Percentiles rank a stretch among this genome's conserved stretches.
Evolutionary conservation across 1,139 yeast species (phyloP).

Genomic region (Scheffersomyces segobiensis): DNA sequence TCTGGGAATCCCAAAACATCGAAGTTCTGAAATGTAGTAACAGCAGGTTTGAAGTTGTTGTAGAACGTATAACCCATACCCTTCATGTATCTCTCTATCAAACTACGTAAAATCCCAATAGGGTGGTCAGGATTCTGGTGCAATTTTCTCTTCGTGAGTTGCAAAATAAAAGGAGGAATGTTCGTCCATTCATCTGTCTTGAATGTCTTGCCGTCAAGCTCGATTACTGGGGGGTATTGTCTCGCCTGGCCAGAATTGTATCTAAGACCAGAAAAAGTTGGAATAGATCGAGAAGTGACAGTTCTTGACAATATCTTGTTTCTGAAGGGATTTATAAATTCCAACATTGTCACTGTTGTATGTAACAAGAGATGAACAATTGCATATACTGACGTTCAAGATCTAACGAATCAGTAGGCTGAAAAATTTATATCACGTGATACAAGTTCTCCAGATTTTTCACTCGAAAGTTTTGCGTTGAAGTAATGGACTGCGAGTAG

Average conservation of each 20-base stretch:
- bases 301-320: background rate
- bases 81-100: slow-evolving; percentile 68
- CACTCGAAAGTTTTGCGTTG: too few relatives aligned
- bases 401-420: background rate
- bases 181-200: slow-evolving; percentile 81
- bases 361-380: background rate
- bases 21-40: slow-evolving; percentile 78
- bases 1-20: slow-evolving; percentile 88
- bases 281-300: background rate
- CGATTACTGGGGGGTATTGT: slow-evolving; percentile 30
- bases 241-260: background rate
- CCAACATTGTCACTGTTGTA: background rate
- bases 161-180: slow-evolving; percentile 72
- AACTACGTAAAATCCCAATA: slow-evolving; percentile 75
- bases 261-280: background rate
- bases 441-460: background rate
- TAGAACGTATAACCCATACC: slow-evolving; percentile 77
- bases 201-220: slow-evolving; percentile 54
- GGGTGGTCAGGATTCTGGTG: slow-evolving; percentile 82
- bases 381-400: background rate
- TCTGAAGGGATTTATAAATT: background rate
- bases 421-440: background rate
- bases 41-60: slow-evolving; percentile 81
- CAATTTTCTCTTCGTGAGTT: slow-evolving; percentile 68
- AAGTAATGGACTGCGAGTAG: too few relatives aligned